Conservation (phyloP, 306 rosid species). For the Lotus japonicus region DNA sequence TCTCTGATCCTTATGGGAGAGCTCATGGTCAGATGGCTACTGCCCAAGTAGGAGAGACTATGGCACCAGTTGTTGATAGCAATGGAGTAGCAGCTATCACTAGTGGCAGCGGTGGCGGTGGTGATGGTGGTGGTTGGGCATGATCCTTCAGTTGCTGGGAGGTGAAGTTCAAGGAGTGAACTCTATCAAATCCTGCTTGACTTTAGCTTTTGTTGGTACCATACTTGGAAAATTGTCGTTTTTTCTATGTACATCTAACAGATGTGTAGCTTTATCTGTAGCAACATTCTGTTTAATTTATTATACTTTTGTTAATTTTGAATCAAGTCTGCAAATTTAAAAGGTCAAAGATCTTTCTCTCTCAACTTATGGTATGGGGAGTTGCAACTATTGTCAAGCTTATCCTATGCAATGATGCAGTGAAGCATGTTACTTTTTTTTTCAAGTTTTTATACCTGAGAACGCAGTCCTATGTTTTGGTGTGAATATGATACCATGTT, state of each 20-base stretch:
- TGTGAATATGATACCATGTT: background rate
- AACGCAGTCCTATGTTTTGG: background rate
- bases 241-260: background rate
- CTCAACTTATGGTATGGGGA: background rate
- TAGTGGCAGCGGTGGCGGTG: conserved; percentile 1
- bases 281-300: background rate
- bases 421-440: background rate
- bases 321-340: conserved; percentile 14
- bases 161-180: conserved; percentile 16
- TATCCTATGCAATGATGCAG: background rate
- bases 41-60: conserved; percentile 42
- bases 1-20: conserved; percentile 44
- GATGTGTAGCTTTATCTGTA: background rate
- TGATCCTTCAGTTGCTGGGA: conserved; percentile 37
- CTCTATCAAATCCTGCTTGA: conserved; percentile 3
- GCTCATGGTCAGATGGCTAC: conserved; percentile 30
- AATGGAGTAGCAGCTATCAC: conserved; percentile 19
- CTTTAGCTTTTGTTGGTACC: conserved; percentile 3
- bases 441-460: background rate
- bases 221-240: background rate
- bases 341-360: background rate
- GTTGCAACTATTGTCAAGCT: background rate
- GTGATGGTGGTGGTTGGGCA: conserved; percentile 19
- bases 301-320: conserved; percentile 16
- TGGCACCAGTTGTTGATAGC: conserved; percentile 32